phyloP scores from a whole-genome alignment of 768 basidiomycete genomes.

The Trametes sanguinea region DNA sequence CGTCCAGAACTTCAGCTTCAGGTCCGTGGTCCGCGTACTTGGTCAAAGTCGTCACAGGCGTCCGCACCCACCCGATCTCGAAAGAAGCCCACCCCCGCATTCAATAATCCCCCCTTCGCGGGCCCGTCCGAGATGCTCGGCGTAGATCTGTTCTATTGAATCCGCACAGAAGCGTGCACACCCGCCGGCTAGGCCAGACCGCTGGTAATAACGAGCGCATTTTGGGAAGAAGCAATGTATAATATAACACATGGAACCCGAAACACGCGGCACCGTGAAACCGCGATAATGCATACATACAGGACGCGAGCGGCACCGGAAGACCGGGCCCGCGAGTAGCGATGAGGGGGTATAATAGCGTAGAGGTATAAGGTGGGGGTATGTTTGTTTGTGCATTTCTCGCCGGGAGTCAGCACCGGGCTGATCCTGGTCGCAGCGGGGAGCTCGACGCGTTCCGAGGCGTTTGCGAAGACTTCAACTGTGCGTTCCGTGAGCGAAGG shows the following conservation, averaged over 20 bases:
- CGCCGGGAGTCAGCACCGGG: slow-evolving; percentile 4
- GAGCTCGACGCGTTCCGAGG: slow-evolving; percentile 10
- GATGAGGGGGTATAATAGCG: slow-evolving; percentile 8
- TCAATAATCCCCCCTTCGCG: neutral
- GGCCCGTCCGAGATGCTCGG: slow-evolving; percentile 8
- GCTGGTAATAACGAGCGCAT: neutral
- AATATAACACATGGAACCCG: neutral
- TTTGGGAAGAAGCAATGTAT: neutral
- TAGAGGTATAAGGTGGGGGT: neutral
- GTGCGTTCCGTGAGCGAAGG: neutral
- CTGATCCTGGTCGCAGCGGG: slow-evolving; percentile 11
- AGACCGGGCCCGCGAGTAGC: neutral
- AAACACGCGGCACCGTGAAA: neutral
- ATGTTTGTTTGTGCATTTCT: neutral
- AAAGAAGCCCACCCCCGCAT: neutral
- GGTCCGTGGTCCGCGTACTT: no score
- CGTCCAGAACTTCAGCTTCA: no score
- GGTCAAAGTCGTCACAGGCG: no score
- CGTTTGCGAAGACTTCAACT: slow-evolving; percentile 17
- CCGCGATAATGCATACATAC: neutral
- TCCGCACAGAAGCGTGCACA: neutral
- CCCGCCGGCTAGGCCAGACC: neutral
- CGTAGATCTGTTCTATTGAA: slow-evolving; percentile 1
- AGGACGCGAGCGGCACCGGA: neutral
- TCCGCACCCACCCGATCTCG: slow-evolving; percentile 3